Percentiles rank a stretch among this genome's conserved stretches.
Conservation (phyloP, 805 yeast genomes). For the Wickerhamomyces xylosicus region DNA sequence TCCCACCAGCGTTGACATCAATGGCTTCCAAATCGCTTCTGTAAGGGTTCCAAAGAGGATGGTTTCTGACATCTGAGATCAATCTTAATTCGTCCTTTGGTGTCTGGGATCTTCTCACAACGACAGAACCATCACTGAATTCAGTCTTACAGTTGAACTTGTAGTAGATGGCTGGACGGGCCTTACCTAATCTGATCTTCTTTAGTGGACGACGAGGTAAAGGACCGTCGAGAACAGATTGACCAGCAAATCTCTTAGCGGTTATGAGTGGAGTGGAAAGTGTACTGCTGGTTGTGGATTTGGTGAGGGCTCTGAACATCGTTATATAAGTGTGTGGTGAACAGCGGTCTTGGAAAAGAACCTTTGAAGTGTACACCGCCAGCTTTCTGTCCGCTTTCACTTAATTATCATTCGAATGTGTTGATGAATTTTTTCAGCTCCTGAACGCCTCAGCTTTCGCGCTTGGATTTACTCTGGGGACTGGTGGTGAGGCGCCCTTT, state of each 20-base stretch:
- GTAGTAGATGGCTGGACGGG: conserved; percentile 89
- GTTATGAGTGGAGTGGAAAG: neutral
- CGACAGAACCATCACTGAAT: conserved; percentile 88
- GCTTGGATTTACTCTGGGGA: too few species aligned
- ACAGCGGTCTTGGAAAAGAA: too few species aligned
- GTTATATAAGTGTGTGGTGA: neutral
- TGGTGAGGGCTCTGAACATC: neutral
- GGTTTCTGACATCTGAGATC: conserved; percentile 82
- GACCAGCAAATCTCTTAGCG: neutral
- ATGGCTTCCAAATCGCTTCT: conserved; percentile 64
- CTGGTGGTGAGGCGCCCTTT: neutral
- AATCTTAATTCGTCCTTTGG: conserved; percentile 82
- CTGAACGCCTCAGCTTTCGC: neutral
- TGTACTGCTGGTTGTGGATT: neutral
- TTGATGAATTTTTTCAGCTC: neutral
- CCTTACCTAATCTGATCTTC: conserved; percentile 68
- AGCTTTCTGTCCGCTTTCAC: neutral
- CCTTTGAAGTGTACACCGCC: too few species aligned
- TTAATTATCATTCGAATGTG: neutral
- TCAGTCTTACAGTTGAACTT: conserved; percentile 86
- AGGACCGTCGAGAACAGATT: conserved; percentile 14
- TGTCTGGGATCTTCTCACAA: conserved; percentile 70
- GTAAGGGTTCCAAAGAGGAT: conserved; percentile 81
- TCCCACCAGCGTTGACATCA: conserved; percentile 81
- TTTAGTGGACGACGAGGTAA: conserved; percentile 48